Conservation (phyloP, 2,329 filamentous ascomycete genomes). For the Helotiales sp. region DNA sequence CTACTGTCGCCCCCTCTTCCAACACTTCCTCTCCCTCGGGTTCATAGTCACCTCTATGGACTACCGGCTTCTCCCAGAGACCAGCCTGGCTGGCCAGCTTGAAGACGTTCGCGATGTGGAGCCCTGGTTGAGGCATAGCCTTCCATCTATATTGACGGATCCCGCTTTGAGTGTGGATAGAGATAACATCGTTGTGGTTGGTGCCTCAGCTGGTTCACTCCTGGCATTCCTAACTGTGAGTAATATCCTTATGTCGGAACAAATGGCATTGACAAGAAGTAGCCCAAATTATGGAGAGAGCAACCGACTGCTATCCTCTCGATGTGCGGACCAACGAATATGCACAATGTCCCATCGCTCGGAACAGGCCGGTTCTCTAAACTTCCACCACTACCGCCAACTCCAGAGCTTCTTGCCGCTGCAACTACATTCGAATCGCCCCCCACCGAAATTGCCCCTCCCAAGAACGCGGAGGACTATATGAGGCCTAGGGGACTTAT, state of each 20-base stretch:
- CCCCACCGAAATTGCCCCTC: constrained; percentile 9
- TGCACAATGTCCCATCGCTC: constrained; percentile 7
- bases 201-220: constrained; percentile 18
- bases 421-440: constrained; percentile 10
- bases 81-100: constrained; percentile 10
- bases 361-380: constrained; percentile 8
- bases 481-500: constrained; percentile 13
- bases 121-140: constrained; percentile 14
- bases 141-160: constrained; percentile 1
- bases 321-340: constrained; percentile 20
- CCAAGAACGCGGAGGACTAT: constrained; percentile 5
- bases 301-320: constrained; percentile 14
- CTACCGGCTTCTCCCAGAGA: constrained; percentile 22
- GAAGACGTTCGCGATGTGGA: constrained; percentile 21
- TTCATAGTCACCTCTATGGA: constrained; percentile 23
- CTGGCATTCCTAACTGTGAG: constrained; percentile 19
- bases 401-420: constrained; percentile 7
- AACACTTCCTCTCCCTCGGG: constrained; percentile 13
- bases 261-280: background rate
- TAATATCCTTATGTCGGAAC: background rate
- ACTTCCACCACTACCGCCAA: constrained; percentile 1
- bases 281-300: constrained; percentile 22
- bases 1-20: constrained; percentile 19
- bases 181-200: constrained; percentile 16
- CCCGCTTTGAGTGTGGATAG: background rate